Conservation (phyloP, 1,139 yeast species). For the Hyphopichia wangnamkhiaoensis region DNA sequence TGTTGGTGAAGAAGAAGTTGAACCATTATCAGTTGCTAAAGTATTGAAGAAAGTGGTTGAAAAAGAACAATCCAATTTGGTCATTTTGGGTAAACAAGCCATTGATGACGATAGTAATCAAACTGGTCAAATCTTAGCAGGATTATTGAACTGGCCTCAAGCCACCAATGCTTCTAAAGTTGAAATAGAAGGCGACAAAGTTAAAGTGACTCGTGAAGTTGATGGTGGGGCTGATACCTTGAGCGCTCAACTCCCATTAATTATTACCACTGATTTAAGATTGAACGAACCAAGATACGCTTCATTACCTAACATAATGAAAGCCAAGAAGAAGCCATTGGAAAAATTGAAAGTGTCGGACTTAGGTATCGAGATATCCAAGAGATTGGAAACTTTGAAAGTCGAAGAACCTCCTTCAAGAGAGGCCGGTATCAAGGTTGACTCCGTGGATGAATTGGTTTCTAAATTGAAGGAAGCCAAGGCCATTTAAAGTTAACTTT, state of each 20-base stretch:
- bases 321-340: constrained; percentile 95
- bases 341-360: constrained; percentile 70
- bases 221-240: constrained; percentile 94
- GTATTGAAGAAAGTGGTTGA: constrained; percentile 74
- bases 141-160: constrained; percentile 94
- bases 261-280: constrained; percentile 90
- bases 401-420: constrained; percentile 87
- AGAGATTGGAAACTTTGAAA: constrained; percentile 67
- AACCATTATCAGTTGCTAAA: constrained; percentile 92
- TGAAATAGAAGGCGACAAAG: constrained; percentile 58
- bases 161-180: constrained; percentile 96
- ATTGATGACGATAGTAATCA: constrained; percentile 94
- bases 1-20: constrained; percentile 69
- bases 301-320: constrained; percentile 92
- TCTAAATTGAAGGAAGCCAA: constrained; percentile 72
- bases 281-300: constrained; percentile 94
- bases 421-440: constrained; percentile 78
- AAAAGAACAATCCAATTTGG: constrained; percentile 69
- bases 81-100: constrained; percentile 92
- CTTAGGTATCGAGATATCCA: constrained; percentile 63
- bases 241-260: constrained; percentile 75
- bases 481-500: constrained; percentile 39
- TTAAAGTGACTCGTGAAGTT: constrained; percentile 84
- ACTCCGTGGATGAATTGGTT: constrained; percentile 78
- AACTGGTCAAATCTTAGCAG: constrained; percentile 98